Conservation (phyloP, 306 rosid species). For the Prunus salicina region DNA sequence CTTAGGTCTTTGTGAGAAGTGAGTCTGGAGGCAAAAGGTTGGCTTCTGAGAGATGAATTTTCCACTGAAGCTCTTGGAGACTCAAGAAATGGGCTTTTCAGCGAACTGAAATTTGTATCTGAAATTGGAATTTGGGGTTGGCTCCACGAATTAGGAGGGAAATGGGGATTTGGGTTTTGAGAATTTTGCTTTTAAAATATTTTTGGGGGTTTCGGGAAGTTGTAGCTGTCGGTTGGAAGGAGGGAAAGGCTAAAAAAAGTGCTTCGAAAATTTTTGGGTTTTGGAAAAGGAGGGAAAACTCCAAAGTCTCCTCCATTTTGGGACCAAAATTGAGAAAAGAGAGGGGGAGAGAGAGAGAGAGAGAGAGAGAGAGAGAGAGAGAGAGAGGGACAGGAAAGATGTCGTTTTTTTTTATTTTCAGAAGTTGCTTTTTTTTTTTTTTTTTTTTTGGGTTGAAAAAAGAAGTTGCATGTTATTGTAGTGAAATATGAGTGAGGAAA, state of each 20-base stretch:
- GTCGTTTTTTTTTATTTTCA: too few species aligned
- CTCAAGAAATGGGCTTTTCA: neutral
- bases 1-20: neutral
- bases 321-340: neutral
- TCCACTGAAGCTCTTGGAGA: constrained; percentile 6
- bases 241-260: constrained; percentile 39
- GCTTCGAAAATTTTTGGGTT: neutral
- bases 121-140: neutral
- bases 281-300: constrained; percentile 48
- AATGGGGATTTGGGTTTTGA: constrained; percentile 1
- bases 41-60: neutral
- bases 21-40: neutral
- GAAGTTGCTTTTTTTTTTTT: too few species aligned
- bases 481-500: too few species aligned
- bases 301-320: neutral
- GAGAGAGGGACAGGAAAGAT: neutral
- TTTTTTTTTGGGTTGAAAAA: too few species aligned
- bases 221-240: constrained; percentile 19
- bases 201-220: neutral
- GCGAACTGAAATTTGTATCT: neutral
- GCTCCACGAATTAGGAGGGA: constrained; percentile 15
- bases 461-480: too few species aligned
- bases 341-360: neutral
- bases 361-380: too few species aligned
- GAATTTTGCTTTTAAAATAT: neutral